phyloP scores from a whole-genome alignment of 2,329 filamentous ascomycete species.

The Colletotrichum salicis region DNA sequence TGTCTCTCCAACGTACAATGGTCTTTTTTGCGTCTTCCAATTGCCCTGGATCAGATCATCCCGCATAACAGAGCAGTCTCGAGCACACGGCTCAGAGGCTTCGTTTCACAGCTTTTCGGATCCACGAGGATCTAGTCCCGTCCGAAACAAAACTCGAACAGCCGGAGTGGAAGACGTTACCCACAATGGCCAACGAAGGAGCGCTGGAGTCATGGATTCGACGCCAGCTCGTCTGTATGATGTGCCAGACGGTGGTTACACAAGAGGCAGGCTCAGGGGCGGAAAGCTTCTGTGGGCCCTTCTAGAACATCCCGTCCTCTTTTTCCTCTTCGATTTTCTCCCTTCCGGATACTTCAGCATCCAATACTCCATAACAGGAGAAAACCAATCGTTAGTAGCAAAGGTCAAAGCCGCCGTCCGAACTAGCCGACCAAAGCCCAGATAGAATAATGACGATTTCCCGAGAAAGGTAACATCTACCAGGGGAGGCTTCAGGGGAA shows the following conservation, averaged over 20 bases:
- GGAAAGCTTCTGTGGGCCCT: constrained; percentile 15
- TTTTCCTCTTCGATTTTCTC: constrained; percentile 9
- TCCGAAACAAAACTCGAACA: constrained; percentile 32
- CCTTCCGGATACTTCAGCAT: background rate
- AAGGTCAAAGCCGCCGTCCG: constrained; percentile 6
- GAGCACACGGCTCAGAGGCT: background rate
- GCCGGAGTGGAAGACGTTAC: constrained; percentile 5
- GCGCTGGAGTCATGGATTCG: constrained; percentile 12
- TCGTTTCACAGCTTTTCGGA: constrained; percentile 17
- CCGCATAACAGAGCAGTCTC: background rate
- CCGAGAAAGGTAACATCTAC: background rate
- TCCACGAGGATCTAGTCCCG: constrained; percentile 12
- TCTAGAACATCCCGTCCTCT: constrained; percentile 23
- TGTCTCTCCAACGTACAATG: background rate
- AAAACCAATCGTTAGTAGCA: background rate
- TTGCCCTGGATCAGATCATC: constrained; percentile 5
- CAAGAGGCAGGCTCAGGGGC: constrained; percentile 22
- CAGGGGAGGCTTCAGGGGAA: constrained; percentile 7
- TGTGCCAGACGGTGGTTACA: constrained; percentile 25
- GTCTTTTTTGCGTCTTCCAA: background rate
- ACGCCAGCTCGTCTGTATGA: constrained; percentile 4
- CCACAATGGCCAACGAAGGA: background rate
- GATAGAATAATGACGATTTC: background rate
- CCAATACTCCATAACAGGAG: background rate
- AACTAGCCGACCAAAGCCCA: constrained; percentile 18